Evolutionary conservation across 2,329 filamentous ascomycete genomes (phyloP), one percentile per base, ranked within the genome.

Genomic region (Raffaelea albimanens): DNA sequence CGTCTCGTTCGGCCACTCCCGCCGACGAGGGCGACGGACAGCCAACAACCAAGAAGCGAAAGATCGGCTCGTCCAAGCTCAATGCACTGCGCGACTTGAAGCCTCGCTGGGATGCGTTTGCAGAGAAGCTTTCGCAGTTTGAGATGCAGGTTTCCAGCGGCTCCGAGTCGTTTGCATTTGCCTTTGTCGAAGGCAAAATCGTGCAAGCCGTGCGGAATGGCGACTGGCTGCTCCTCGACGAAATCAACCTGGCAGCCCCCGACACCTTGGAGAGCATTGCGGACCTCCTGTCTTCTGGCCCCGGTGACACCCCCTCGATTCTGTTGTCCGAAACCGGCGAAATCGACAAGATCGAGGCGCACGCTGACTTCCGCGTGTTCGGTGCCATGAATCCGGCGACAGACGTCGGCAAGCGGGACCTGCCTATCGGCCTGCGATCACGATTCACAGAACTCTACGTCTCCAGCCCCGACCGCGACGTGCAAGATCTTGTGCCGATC

Each of bases 341-440:
- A 56, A 87, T 95, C 40, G 88, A 97, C 63, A 80, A 90, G 54
- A 83, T 98, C 33, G 76, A 83, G 51, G 93, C 90, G 1, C 91
- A 98, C 63, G 83, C 88, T 0, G 82, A 95, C 54, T 98, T 99
- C 63, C 82, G 93, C 36, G 86, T 99, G 14, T 98, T 99, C 60
- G 94, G 87, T 45, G 93, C 94, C 23, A 99, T 99, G 93, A 99
- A 99, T 59, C 93, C 93, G 25, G 93, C 93, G 5, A 98, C 93
- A 3, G 93, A 99, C 68, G 82, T 96, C 48, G 93, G 94, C 51
- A 99, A 98, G 67, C 83, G 91, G 48, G 93, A 98, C 63, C 70
- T 99, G 16, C 89, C 91, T 1, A 81, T 87, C 47, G 90, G 91
- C 2, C 80, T 97, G 40, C 77, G 91, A 47, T 95, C 90, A 9